Percentiles rank a stretch among this genome's conserved stretches.
Evolutionary conservation across 2,329 filamentous ascomycete species (phyloP).

Genomic region (Emergomyces orientalis): DNA sequence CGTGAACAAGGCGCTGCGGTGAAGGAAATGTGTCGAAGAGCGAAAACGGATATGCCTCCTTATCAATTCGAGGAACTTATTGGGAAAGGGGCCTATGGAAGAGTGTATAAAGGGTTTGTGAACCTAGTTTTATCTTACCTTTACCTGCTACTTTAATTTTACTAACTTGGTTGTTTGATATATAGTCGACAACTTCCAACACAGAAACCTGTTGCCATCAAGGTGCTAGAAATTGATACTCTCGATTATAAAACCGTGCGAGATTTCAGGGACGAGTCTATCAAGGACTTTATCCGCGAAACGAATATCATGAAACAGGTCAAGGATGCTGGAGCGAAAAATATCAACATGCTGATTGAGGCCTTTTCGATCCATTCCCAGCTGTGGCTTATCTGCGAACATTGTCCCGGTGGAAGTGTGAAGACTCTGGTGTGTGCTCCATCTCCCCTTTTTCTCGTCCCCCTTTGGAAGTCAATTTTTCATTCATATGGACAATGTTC

Average conservation of each 20-base stretch:
- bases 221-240: slow-evolving; percentile 43
- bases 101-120: slow-evolving; percentile 41
- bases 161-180: slow-evolving; percentile 7
- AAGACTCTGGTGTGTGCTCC: slow-evolving; percentile 48
- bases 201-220: slow-evolving; percentile 41
- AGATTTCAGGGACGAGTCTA: slow-evolving; percentile 41
- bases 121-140: not conserved
- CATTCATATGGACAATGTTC: not conserved
- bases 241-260: slow-evolving; percentile 39
- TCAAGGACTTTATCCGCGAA: slow-evolving; percentile 51
- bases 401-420: slow-evolving; percentile 57
- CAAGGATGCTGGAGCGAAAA: slow-evolving; percentile 52
- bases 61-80: slow-evolving; percentile 45
- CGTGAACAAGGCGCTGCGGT: slow-evolving; percentile 39
- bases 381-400: slow-evolving; percentile 58
- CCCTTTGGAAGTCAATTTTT: not conserved
- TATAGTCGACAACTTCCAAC: slow-evolving; percentile 29
- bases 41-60: slow-evolving; percentile 36
- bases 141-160: not conserved
- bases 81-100: slow-evolving; percentile 43
- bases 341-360: slow-evolving; percentile 56
- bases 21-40: slow-evolving; percentile 38
- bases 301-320: slow-evolving; percentile 54
- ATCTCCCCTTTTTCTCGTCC: not conserved
- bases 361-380: slow-evolving; percentile 55